phyloP scores from a whole-genome alignment of 129 eudicot genomes.

The Pseudognaphalium luteoalbum region DNA sequence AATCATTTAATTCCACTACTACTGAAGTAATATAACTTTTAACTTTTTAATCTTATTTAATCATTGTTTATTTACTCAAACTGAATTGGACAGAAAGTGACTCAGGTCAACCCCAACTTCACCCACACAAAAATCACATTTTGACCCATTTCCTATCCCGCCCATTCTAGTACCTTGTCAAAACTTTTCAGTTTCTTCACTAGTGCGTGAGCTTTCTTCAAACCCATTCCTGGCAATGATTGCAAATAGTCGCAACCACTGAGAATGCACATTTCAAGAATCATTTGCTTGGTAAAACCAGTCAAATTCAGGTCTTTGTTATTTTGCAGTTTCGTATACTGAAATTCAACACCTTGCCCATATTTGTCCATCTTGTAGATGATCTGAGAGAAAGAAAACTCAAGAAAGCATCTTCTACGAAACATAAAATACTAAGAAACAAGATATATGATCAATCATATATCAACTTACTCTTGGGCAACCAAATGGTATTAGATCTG shows the following conservation, averaged over 20 bases:
- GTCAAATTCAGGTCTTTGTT: conserved; percentile 68
- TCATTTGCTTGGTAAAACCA: conserved; percentile 82
- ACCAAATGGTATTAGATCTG: conserved; percentile 92
- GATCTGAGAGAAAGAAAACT: conserved; percentile 41
- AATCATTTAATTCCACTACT: background rate
- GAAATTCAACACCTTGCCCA: conserved; percentile 97
- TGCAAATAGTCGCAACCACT: conserved; percentile 96
- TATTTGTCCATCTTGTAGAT: conserved; percentile 98
- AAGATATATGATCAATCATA: conserved; percentile 5
- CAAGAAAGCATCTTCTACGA: background rate
- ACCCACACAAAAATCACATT: background rate
- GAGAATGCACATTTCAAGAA: conserved; percentile 91
- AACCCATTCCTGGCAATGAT: conserved; percentile 97
- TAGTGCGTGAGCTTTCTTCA: conserved; percentile 82
- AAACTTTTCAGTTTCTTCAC: conserved; percentile 70
- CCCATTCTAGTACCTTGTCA: conserved; percentile 51
- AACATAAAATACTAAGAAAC: conserved; percentile 12
- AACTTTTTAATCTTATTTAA: background rate
- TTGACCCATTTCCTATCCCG: too few relatives aligned
- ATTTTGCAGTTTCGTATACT: conserved; percentile 49
- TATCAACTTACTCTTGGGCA: conserved; percentile 77
- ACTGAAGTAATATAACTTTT: too few relatives aligned
- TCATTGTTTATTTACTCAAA: background rate
- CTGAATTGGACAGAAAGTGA: background rate
- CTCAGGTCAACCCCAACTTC: background rate